Conservation (phyloP, 805 yeast species). For the Candida morakotiae region DNA sequence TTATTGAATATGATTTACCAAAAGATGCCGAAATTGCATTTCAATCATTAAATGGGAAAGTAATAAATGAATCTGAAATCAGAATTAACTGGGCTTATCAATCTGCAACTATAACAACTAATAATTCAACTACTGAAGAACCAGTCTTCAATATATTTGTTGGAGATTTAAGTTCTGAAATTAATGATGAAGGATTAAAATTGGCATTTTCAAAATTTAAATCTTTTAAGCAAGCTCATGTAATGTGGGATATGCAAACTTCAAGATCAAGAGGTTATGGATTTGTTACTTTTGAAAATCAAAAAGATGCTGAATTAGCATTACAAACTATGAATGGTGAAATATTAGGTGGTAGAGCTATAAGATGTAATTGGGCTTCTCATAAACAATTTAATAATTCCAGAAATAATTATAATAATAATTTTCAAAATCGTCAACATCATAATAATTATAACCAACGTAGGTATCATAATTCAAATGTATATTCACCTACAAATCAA, state of each 20-base stretch:
- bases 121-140: slow-evolving; percentile 34
- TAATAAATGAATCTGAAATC: slow-evolving; percentile 51
- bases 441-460: slow-evolving; percentile 11
- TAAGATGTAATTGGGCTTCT: slow-evolving; percentile 87
- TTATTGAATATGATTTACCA: slow-evolving; percentile 65
- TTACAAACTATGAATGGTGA: slow-evolving; percentile 71
- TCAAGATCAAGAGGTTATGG: slow-evolving; percentile 92
- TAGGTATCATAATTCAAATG: slow-evolving; percentile 11
- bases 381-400: slow-evolving; percentile 46
- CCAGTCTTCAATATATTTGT: slow-evolving; percentile 74
- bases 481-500: slow-evolving; percentile 5
- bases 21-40: slow-evolving; percentile 61
- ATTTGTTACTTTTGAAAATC: slow-evolving; percentile 69
- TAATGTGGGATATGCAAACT: slow-evolving; percentile 96
- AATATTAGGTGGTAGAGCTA: slow-evolving; percentile 66
- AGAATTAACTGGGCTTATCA: slow-evolving; percentile 82
- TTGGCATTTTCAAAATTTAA: slow-evolving; percentile 53
- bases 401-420: slow-evolving; percentile 14
- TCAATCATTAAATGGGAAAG: slow-evolving; percentile 54
- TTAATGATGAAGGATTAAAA: slow-evolving; percentile 69
- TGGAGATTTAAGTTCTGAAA: slow-evolving; percentile 80
- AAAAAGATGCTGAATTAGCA: slow-evolving; percentile 70
- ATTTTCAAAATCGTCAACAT: slow-evolving; percentile 12
- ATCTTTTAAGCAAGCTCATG: slow-evolving; percentile 77
- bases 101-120: slow-evolving; percentile 61